A percentile compares a stretch with the other conserved stretches of the same genome.
Evolutionary conservation across 345 rosid species (phyloP).

Genomic region (Triadica sebifera): DNA sequence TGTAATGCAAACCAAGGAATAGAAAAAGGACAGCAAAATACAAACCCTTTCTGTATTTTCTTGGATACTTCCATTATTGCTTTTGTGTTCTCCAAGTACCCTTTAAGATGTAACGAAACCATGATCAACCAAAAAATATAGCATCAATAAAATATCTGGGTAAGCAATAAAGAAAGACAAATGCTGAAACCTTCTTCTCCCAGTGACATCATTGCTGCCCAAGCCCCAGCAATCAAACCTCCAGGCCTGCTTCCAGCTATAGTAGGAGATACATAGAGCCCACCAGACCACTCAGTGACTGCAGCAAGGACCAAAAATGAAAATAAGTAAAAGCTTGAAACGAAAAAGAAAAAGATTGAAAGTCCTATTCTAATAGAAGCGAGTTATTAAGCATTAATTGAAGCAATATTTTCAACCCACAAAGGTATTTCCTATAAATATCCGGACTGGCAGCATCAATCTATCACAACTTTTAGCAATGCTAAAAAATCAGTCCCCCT

Average conservation of each 20-base stretch:
- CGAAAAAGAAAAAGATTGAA: background rate
- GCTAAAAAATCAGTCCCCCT: background rate
- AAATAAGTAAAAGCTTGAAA: background rate
- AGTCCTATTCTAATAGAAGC: background rate
- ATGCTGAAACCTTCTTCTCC: constrained; percentile 63
- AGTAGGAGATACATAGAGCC: constrained; percentile 87
- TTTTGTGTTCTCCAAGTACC: constrained; percentile 69
- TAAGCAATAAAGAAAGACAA: constrained; percentile 16
- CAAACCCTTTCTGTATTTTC: constrained; percentile 67
- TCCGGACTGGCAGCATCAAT: too few relatives aligned
- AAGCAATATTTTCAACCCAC: too few relatives aligned
- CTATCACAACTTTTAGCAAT: too few relatives aligned
- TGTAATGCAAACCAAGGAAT: background rate
- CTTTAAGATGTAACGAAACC: constrained; percentile 31
- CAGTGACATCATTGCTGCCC: constrained; percentile 91
- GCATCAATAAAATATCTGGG: constrained; percentile 12
- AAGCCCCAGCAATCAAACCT: constrained; percentile 83
- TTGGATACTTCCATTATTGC: constrained; percentile 78
- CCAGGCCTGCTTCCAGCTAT: constrained; percentile 97
- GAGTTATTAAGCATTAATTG: background rate
- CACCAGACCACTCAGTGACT: constrained; percentile 98
- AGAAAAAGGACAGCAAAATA: constrained; percentile 7
- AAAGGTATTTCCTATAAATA: too few relatives aligned
- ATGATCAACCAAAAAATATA: constrained; percentile 15
- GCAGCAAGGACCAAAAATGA: constrained; percentile 24